phyloP scores from a whole-genome alignment of 257 asterid species.

The Ophiorrhiza pumila region DNA sequence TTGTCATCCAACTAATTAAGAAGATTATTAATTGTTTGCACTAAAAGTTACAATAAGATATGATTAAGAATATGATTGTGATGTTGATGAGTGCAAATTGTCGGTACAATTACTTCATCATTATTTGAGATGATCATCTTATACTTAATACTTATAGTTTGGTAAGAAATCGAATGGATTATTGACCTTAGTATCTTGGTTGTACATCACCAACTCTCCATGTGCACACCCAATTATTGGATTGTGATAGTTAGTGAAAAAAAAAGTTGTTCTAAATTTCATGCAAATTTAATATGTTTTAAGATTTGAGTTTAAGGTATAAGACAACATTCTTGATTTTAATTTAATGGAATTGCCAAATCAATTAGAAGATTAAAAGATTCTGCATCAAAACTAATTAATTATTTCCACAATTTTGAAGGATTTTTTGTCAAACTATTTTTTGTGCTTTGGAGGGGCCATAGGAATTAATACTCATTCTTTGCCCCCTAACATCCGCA shows the following conservation, averaged over 20 bases:
- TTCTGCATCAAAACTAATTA: neutral
- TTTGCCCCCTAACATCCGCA: neutral
- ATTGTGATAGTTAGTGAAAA: neutral
- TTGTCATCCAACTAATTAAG: conserved; percentile 43
- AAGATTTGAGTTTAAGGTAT: neutral
- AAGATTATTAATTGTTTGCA: conserved; percentile 22
- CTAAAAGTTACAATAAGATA: conserved; percentile 8
- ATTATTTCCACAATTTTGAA: neutral
- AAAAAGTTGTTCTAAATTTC: too few species aligned
- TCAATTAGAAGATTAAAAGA: neutral
- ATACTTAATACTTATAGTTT: neutral
- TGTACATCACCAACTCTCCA: conserved; percentile 7
- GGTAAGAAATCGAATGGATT: neutral
- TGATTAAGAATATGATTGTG: neutral
- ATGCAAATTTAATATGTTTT: neutral
- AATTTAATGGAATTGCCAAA: neutral
- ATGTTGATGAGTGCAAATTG: neutral
- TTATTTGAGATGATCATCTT: neutral
- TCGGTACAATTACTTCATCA: neutral
- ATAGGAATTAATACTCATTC: too few species aligned
- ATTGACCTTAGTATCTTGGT: neutral
- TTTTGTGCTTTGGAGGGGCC: neutral
- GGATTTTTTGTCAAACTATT: neutral
- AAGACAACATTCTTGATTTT: neutral
- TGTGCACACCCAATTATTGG: conserved; percentile 14